phyloP scores from a whole-genome alignment of 129 eudicot species.

The Heracleum sosnowskyi region DNA sequence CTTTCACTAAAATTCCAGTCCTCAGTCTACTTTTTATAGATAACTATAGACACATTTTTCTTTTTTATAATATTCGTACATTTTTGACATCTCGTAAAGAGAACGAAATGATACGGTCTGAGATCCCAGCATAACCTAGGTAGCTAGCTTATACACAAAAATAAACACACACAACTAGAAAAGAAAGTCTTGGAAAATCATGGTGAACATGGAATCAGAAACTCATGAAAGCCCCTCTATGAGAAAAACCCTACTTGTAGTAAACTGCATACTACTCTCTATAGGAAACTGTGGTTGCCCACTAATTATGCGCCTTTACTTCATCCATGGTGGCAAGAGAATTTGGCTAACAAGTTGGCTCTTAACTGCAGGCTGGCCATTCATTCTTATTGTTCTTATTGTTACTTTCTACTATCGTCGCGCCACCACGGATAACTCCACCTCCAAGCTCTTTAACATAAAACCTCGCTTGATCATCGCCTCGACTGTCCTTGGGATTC shows the following conservation, averaged over 20 bases:
- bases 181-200: background rate
- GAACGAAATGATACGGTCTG: too few relatives aligned
- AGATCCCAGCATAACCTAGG: too few relatives aligned
- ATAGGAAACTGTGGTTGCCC: background rate
- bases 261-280: background rate
- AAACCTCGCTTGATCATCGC: constrained; percentile 20
- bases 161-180: background rate
- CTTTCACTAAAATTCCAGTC: too few relatives aligned
- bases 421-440: background rate
- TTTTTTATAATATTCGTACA: too few relatives aligned
- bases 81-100: too few relatives aligned
- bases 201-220: background rate
- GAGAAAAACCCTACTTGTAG: background rate
- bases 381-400: background rate
- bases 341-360: constrained; percentile 33
- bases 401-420: constrained; percentile 21
- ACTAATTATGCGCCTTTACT: background rate
- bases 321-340: constrained; percentile 10
- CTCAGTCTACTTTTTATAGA: too few relatives aligned
- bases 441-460: constrained; percentile 13
- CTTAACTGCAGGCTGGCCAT: constrained; percentile 19
- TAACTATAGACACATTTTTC: too few relatives aligned
- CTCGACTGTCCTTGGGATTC: constrained; percentile 15
- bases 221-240: background rate
- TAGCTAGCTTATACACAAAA: too few relatives aligned